Base-by-base conservation (phyloP, 208 protist genomes). In the Acanthamoeba culbertsoni region DNA sequence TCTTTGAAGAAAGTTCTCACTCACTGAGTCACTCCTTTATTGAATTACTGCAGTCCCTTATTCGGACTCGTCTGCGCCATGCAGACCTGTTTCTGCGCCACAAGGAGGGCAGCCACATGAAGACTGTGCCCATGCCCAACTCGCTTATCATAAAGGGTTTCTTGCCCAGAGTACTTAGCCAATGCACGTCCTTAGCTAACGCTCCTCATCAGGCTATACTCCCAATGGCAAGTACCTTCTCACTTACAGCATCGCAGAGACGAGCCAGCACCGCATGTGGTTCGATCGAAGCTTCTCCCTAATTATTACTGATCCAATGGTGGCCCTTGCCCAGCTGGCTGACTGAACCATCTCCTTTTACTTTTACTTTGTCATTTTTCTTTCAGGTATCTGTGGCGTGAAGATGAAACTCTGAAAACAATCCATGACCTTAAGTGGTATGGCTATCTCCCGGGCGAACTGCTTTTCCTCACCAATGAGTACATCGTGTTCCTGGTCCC, bases 141-240 rank as follows among this genome's bases (percentile, higher is more conserved):
- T 46, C 37, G 0, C 45, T 84, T 23, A 43, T 55, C 0, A 18
- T 84, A 26, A 84, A 84, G 23, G 73, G 51, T 59, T 59, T 23
- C 51, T n/a, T 23, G 51, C 16, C 16, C 51, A 59, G 14, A 14
- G 68, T 20, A 40, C 63, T 40, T n/a, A 75, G 26, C 3, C n/a
- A 45, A 35, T 20, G 7, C 33, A 20, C 20, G 7, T 68, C 28
- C 59, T 14, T 35, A 6, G 26, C 63, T n/a, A 26, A n/a, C 3
- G 2, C 6, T 16, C 33, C 7, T 40, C 28, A 26, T 10, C 20
- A 75, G 63, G 68, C 35, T 84, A 84, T 33, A 84, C 73, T 3
- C 73, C 73, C 71, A 84, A 84, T 10, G 73, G 73, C 73, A 84
- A 84, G 45, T 84, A 84, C 28, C 73, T 84, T 23, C 73, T 84